phyloP scores from a whole-genome alignment of 352 stramenopile species.

The Thraustotheca clavata region DNA sequence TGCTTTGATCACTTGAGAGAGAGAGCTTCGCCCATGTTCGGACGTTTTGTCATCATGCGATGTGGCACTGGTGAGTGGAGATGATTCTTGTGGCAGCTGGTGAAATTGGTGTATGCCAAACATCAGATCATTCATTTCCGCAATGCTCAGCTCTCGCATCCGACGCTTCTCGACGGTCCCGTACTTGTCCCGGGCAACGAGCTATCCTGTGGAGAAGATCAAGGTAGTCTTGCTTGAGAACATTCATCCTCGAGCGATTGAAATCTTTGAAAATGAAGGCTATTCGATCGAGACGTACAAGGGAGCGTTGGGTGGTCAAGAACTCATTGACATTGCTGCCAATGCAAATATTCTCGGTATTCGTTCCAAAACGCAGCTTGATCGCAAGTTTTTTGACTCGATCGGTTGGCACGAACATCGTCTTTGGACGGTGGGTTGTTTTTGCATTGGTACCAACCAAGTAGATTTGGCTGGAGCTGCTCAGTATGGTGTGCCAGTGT shows the following conservation, averaged over 20 bases:
- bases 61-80: too few relatives aligned
- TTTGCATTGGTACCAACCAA: slow-evolving; percentile 81
- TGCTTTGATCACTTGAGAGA: too few relatives aligned
- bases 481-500: slow-evolving; percentile 59
- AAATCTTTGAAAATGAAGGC: slow-evolving; percentile 70
- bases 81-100: background rate
- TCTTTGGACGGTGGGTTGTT: slow-evolving; percentile 71
- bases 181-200: slow-evolving; percentile 61
- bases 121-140: background rate
- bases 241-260: slow-evolving; percentile 64
- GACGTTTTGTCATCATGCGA: too few relatives aligned
- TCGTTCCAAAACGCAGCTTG: slow-evolving; percentile 74
- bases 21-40: too few relatives aligned
- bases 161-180: slow-evolving; percentile 1
- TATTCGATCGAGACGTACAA: slow-evolving; percentile 76
- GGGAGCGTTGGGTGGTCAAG: slow-evolving; percentile 53
- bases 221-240: slow-evolving; percentile 81
- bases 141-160: background rate
- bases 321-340: slow-evolving; percentile 61
- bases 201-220: slow-evolving; percentile 67
- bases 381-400: slow-evolving; percentile 65
- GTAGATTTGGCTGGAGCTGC: slow-evolving; percentile 54
- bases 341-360: slow-evolving; percentile 74
- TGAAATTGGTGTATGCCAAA: background rate
- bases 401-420: slow-evolving; percentile 72